Conservation (phyloP, 164 flowering plant species). For the Brasenia schreberi region DNA sequence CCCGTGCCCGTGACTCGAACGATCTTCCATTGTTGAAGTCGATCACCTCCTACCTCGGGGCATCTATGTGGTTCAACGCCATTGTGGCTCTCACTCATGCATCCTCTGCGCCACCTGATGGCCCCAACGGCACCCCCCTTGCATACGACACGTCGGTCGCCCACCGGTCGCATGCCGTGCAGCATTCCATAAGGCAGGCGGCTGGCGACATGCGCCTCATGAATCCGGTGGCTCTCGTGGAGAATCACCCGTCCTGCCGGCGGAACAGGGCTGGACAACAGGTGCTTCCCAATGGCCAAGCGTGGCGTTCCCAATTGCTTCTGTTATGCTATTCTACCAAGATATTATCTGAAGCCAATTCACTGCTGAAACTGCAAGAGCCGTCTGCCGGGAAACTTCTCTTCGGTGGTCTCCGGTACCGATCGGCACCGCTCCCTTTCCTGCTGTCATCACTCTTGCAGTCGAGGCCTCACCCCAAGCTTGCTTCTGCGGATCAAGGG, state of each 20-base stretch:
- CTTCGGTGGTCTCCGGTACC: conserved; percentile 54
- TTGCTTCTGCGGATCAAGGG: conserved; percentile 48
- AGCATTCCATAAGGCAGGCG: conserved; percentile 82
- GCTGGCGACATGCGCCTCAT: conserved; percentile 80
- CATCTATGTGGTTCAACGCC: conserved; percentile 74
- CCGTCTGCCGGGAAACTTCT: conserved; percentile 58
- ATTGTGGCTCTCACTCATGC: conserved; percentile 84
- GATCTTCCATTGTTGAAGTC: conserved; percentile 67
- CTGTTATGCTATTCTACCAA: conserved; percentile 76
- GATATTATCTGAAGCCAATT: conserved; percentile 67
- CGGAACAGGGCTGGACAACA: conserved; percentile 77
- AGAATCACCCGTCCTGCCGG: conserved; percentile 87
- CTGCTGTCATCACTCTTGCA: conserved; percentile 79
- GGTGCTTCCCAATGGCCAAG: conserved; percentile 87
- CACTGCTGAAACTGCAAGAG: conserved; percentile 72
- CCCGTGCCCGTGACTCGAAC: conserved; percentile 75
- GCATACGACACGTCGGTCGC: conserved; percentile 80
- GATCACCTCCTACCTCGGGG: conserved; percentile 46
- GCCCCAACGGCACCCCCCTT: conserved; percentile 75
- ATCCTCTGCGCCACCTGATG: conserved; percentile 94
- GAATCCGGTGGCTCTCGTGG: conserved; percentile 86
- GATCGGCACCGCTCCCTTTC: conserved; percentile 86
- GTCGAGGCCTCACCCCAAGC: conserved; percentile 82
- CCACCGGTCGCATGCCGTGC: conserved; percentile 78
- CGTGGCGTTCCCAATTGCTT: conserved; percentile 72